These are phyloP conservation scores for Phytophthora colocasiae DNA, from an alignment of 352 stramenopile species.

Conservation along the genomic window DNA sequence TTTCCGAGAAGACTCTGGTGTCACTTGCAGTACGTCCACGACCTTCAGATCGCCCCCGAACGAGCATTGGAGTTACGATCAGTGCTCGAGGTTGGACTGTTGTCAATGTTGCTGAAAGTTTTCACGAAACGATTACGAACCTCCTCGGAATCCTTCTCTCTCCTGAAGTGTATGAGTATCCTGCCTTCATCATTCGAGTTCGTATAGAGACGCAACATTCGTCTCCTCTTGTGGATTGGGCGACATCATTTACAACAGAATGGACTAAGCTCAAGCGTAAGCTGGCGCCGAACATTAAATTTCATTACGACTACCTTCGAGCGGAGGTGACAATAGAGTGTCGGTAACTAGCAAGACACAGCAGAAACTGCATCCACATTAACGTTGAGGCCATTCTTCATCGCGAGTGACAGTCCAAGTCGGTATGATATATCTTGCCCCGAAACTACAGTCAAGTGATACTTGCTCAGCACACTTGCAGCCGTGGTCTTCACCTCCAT, in stretches of 20 bases:
- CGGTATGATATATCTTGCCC: constrained; percentile 39
- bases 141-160: constrained; percentile 9
- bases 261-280: constrained; percentile 30
- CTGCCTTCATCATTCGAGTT: constrained; percentile 30
- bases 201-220: constrained; percentile 32
- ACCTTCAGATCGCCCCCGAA: constrained; percentile 6
- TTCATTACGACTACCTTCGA: constrained; percentile 34
- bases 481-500: constrained; percentile 65
- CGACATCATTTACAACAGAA: constrained; percentile 18
- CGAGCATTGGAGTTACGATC: constrained; percentile 28
- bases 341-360: neutral
- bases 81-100: constrained; percentile 25
- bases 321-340: constrained; percentile 14
- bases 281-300: constrained; percentile 14
- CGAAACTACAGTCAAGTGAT: constrained; percentile 36
- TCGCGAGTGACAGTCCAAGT: constrained; percentile 34
- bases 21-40: constrained; percentile 5
- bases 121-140: constrained; percentile 29
- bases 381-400: constrained; percentile 38
- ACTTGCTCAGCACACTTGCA: constrained; percentile 51
- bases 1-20: constrained; percentile 24
- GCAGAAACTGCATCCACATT: neutral
- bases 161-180: constrained; percentile 2
- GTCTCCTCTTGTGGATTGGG: constrained; percentile 26
- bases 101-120: constrained; percentile 24